Evolutionary conservation across 177 flowering plant genomes (phyloP), one percentile per base, ranked within the genome.

Genomic region (Vitis hybrid): DNA sequence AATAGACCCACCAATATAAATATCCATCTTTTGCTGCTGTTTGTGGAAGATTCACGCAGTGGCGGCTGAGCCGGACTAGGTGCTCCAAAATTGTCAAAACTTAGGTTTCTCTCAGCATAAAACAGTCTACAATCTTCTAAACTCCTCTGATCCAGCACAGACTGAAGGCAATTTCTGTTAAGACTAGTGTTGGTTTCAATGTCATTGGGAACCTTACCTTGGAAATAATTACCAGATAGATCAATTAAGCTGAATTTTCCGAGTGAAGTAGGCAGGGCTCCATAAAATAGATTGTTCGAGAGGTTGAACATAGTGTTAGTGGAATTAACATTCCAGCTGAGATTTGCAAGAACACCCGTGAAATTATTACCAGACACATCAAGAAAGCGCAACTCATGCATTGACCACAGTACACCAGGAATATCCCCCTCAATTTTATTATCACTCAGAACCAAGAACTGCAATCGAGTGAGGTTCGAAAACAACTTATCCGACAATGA

Each of bases 341-440:
- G 14, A 19, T 68, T 73, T 0, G 89, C 81, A 58, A 91, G 69
- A 32, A 6, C 13, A 50, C 95, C 94, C 0, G 91, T 91, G 56
- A 93, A 84, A 62, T 85, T 84, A 70, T 93, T 93, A 34, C 62
- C 60, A 3, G 97, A 89, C 15, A 84, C 78, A 76, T 93, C 95
- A 26, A 90, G 77, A 15, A 81, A 62, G 6, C 32, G 72, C 82
- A 91, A 78, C n/a, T 69, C 51, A 4, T 87, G 81, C 74, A 78
- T 57, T 21, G 80, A 71, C 88, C 83, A 83, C 56, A 90, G 71
- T 63, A 62, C 64, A 64, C 51, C 75, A 15, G 91, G 91, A 39
- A 90, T 67, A 34, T 52, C 69, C 14, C 88, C 91, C 58, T 76
- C 75, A 52, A 92, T 75, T 45, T 61, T 65, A 70, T 90, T 90